phyloP scores from a whole-genome alignment of 2,329 filamentous ascomycete species.

The Daldinia sp. region DNA sequence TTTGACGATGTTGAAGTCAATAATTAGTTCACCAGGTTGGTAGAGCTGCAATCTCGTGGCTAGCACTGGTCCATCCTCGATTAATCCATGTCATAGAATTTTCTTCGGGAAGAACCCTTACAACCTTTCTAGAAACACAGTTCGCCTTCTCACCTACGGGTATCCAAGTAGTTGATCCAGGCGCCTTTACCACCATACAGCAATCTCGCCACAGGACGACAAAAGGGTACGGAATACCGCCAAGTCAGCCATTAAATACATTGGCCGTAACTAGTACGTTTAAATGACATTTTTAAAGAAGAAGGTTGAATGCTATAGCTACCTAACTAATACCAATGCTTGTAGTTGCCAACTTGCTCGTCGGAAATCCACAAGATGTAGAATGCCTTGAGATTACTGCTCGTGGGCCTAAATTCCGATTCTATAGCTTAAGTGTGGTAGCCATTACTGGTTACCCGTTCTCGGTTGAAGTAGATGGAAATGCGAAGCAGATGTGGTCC shows the following conservation, averaged over 20 bases:
- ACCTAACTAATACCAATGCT: conserved; percentile 31
- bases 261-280: conserved; percentile 45
- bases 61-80: background rate
- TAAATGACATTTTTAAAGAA: too few relatives aligned
- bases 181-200: conserved; percentile 55
- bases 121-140: conserved; percentile 39
- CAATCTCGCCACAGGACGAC: conserved; percentile 55
- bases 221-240: conserved; percentile 56
- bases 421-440: conserved; percentile 52
- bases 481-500: conserved; percentile 40
- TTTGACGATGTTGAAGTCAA: conserved; percentile 26
- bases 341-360: conserved; percentile 53
- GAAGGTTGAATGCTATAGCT: too few relatives aligned
- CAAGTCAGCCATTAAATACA: conserved; percentile 58
- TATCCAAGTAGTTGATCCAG: conserved; percentile 55
- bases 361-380: conserved; percentile 49
- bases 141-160: conserved; percentile 32
- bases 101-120: conserved; percentile 30
- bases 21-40: conserved; percentile 25
- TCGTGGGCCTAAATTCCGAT: conserved; percentile 52
- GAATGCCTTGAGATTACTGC: conserved; percentile 55
- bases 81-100: conserved; percentile 26
- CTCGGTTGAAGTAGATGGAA: conserved; percentile 46
- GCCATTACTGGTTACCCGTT: conserved; percentile 52
- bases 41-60: background rate